Evolutionary conservation across 495 filamentous ascomycete genomes (phyloP), one percentile per base, ranked within the genome.

Genomic region (Penicillium samsonianum): DNA sequence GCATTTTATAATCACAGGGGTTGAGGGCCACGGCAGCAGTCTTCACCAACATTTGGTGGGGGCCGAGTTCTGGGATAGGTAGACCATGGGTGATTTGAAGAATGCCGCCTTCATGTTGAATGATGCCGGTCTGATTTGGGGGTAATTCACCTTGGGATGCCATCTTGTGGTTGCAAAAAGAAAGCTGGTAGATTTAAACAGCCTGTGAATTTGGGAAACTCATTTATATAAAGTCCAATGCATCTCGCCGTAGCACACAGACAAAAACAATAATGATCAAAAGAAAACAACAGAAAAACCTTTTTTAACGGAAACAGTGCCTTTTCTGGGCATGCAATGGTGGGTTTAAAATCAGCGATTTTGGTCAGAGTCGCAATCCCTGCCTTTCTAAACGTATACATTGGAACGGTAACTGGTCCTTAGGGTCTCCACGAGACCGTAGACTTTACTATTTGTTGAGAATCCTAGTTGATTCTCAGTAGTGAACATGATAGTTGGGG

Each of bases 1-100:
- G 60, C 65, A 78, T 75, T 43, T 82, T 83, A 48, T 54, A 71
- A 59, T 82, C 78, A 31, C 58, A 69, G 0, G 78, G 78, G 55
- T 81, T 83, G 6, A 83, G 55, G 2, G 73, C 74, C 10, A 81
- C 78, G 3, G 72, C 67, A 9, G 53, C 49, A 11, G 70, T 71
- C 20, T 67, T 49, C 8, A 77, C 62, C 1, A 77, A 52, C 19
- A 75, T 54, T 23, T 67, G 38, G 12, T 64, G 43, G 2, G 67
- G 57, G 2, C 20, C 37, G 1, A 72, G 45, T 3, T 62, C 23
- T 16, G 67, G 69, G 10, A 76, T 45, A 1, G 65, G 61, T 12
- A 60, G 19, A 1, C 45, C 61, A 16, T 47, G 50, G 0, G 64
- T 67, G 9, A 61, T 52, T 38, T 40, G 57, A 14, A 69, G 59